Percentiles rank a stretch among this genome's conserved stretches.
These are phyloP conservation scores for Kalaharituber pfeilii DNA, from an alignment of 2,329 filamentous ascomycete species.

Conservation along the genomic window DNA sequence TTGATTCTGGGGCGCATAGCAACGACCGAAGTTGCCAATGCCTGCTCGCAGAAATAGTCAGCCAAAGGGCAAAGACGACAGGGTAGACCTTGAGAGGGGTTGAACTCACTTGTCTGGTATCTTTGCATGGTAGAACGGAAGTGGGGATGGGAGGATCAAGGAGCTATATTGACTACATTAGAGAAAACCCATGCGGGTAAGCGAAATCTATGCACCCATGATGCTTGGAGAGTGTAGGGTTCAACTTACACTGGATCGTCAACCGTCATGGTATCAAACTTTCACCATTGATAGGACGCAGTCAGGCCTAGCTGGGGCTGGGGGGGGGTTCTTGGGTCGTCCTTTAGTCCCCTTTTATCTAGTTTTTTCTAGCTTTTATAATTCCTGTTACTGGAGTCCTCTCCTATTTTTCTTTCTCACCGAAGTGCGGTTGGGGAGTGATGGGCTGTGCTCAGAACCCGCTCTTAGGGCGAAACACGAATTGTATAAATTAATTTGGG, in stretches of 20 bases:
- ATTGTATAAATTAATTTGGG: no score
- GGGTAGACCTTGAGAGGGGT: background rate
- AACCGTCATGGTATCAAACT: slow-evolving; percentile 13
- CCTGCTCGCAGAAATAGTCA: slow-evolving; percentile 31
- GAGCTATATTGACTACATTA: slow-evolving; percentile 13
- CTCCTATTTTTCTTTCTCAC: no score
- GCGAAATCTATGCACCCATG: no score
- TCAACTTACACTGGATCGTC: slow-evolving; percentile 17
- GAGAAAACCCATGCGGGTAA: background rate
- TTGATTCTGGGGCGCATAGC: slow-evolving; percentile 60
- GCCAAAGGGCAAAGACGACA: background rate
- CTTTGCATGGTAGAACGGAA: slow-evolving; percentile 18
- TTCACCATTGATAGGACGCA: no score
- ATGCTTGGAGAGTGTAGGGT: slow-evolving; percentile 6
- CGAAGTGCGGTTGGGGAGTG: no score
- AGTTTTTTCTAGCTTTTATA: no score
- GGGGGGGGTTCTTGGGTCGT: no score
- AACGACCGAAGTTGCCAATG: slow-evolving; percentile 84
- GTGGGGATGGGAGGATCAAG: slow-evolving; percentile 17
- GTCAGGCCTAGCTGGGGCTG: no score
- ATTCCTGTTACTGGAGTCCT: no score
- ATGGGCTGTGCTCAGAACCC: no score
- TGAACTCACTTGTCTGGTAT: slow-evolving; percentile 18
- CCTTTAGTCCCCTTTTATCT: no score
- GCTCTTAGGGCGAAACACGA: no score